A percentile compares a stretch with the other conserved stretches of the same genome.
Evolutionary conservation across 495 filamentous ascomycete species (phyloP).

Genomic region (Tuber magnatum): DNA sequence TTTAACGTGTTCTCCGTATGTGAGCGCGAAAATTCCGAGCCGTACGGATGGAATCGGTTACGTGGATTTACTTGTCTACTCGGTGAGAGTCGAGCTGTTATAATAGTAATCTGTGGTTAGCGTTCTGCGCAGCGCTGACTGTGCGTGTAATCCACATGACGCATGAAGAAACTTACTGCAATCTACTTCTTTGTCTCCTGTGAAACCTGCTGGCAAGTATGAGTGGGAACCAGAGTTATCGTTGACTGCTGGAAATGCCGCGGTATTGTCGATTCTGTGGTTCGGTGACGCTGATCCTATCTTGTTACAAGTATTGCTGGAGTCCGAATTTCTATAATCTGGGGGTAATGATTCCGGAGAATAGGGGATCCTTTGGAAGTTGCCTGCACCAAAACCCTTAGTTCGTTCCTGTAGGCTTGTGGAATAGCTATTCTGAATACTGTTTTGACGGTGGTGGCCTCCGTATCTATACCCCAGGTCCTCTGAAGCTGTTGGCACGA

Average conservation of each 20-base stretch:
- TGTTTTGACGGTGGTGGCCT: constrained; percentile 11
- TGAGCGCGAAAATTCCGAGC: constrained; percentile 13
- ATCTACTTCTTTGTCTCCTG: not conserved
- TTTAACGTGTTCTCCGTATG: constrained; percentile 8
- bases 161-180: not conserved
- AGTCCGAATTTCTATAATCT: constrained; percentile 9
- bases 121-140: not conserved
- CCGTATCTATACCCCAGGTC: constrained; percentile 25
- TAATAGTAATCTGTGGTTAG: not conserved
- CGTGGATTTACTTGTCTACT: constrained; percentile 20
- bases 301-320: not conserved
- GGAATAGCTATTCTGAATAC: constrained; percentile 12
- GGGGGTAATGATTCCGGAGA: constrained; percentile 27
- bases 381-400: constrained; percentile 16
- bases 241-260: not conserved
- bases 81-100: constrained; percentile 19
- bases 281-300: not conserved
- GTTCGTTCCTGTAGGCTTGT: constrained; percentile 10
- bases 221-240: not conserved
- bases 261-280: not conserved
- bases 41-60: constrained; percentile 14
- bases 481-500: constrained; percentile 15
- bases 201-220: not conserved
- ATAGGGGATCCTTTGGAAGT: constrained; percentile 20
- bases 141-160: not conserved